Evolutionary conservation across 2,329 filamentous ascomycete species (phyloP), one percentile per base, ranked within the genome.

Genomic region (Fusarium neocosmosporiellum): DNA sequence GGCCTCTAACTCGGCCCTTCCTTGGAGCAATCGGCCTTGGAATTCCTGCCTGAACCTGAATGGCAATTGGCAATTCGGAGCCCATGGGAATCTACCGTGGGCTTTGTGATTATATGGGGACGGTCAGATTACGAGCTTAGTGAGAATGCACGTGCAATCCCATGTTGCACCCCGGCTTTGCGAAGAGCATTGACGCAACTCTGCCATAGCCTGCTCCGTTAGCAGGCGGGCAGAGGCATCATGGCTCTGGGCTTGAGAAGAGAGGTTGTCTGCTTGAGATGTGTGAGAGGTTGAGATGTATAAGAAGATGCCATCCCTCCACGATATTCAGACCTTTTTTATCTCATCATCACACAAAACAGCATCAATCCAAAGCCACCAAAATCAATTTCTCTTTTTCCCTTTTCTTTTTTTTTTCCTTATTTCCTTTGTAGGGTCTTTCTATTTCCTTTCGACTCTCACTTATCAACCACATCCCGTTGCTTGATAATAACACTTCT

Each of bases 401-500:
- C 20, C 39, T 24, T 43, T 27, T 10, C 18, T 50, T 61, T 31
- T 8, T 54, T 18, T 53, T 63, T 63, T 53, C 36, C 20, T 59
- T 57, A 63, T 73, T 71, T 71, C 70, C 63, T 73, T 73, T 71
- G 70, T 73, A 41, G 53, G 46, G 59, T 73, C 18, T 60, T 22
- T 61, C 14, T 62, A 68, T 73, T 73, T 71, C 63, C 70, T 73
- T 68, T 22, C 70, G 50, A 73, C 70, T 20, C 63, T 73, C 70
- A 36, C 70, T 73, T 59, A 14, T 71, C 63, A 71, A 48, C 60
- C 71, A 18, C 62, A 36, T 60, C 37, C 50, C 61, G 43, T 50
- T 73, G 22, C 22, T 54, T 54, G 50, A 57, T 50, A 50, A 29
- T 31, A 39, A 55, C 33, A 53, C 16, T 53, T 20, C 33, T 29